Evolutionary conservation across 192 early-diverging fungal genomes (phyloP).

Genomic region (Linnemannia schmuckeri): DNA sequence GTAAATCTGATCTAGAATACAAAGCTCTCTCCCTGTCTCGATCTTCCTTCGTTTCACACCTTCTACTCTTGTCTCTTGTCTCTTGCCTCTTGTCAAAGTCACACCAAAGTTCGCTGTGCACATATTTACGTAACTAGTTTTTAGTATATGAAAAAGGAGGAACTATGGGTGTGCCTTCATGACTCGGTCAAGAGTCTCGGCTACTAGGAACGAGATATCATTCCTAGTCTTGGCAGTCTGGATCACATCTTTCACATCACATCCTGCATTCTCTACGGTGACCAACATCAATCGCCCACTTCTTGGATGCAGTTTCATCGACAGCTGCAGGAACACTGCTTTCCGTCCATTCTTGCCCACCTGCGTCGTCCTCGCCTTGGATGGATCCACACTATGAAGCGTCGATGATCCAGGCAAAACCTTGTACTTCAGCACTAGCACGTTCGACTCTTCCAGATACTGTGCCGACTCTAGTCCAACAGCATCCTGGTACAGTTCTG

Average conservation of each 20-base stretch:
- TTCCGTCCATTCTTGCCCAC: conserved; percentile 10
- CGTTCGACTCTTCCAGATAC: conserved; percentile 29
- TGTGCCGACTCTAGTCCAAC: conserved; percentile 47
- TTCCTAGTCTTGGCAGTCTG: conserved; percentile 43
- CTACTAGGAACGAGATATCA: conserved; percentile 43
- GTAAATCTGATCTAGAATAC: neutral
- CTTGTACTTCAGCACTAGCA: conserved; percentile 36
- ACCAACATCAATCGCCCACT: conserved; percentile 39
- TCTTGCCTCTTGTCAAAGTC: neutral
- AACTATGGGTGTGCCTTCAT: conserved; percentile 41
- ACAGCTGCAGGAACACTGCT: conserved; percentile 25
- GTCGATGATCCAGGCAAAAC: conserved; percentile 31
- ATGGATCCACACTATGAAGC: conserved; percentile 14
- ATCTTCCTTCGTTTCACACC: neutral
- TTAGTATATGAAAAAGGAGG: neutral
- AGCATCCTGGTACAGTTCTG: conserved; percentile 46
- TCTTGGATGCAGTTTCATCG: conserved; percentile 35
- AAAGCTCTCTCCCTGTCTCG: neutral
- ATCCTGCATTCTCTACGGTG: conserved; percentile 44
- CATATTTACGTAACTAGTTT: neutral
- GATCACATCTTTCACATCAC: conserved; percentile 50
- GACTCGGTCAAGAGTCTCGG: conserved; percentile 31
- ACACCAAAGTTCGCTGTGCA: too few species aligned
- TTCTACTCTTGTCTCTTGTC: neutral
- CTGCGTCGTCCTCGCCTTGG: neutral